Conservation (phyloP, 164 flowering plant species). For the Paratinospora sagittata region DNA sequence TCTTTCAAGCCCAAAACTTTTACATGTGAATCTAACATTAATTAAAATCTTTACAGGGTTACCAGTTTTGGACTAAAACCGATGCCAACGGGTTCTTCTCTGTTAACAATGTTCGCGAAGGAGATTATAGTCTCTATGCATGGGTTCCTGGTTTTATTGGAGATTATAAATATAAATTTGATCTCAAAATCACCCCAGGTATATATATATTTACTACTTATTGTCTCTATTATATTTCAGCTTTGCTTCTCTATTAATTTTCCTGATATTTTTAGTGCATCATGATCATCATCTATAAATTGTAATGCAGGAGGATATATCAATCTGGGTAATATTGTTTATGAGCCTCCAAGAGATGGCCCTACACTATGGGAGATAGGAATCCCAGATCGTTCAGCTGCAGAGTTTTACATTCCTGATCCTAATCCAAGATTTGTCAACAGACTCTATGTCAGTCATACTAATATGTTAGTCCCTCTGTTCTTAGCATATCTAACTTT, state of each 20-base stretch:
- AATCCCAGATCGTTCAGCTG: conserved; percentile 75
- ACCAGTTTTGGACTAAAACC: conserved; percentile 75
- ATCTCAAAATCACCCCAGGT: conserved; percentile 54
- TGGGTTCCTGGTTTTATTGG: conserved; percentile 77
- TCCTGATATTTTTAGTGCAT: background rate
- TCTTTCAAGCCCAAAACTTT: too few species aligned
- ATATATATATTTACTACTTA: background rate
- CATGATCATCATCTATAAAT: background rate
- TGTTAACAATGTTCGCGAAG: conserved; percentile 39
- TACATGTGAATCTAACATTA: background rate
- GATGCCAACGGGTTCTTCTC: conserved; percentile 50
- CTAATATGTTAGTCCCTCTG: conserved; percentile 44
- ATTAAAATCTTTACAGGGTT: conserved; percentile 37
- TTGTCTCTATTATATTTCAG: background rate
- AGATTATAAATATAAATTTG: conserved; percentile 41
- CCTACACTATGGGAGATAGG: conserved; percentile 94
- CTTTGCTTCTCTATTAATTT: background rate
- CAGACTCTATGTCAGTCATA: conserved; percentile 49
- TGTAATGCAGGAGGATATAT: conserved; percentile 40
- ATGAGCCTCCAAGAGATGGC: conserved; percentile 67
- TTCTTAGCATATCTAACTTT: background rate
- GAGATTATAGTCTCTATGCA: conserved; percentile 70
- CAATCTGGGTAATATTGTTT: conserved; percentile 46
- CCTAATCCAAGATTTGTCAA: conserved; percentile 60
- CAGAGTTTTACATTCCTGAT: conserved; percentile 70